phyloP scores from a whole-genome alignment of 2,329 filamentous ascomycete genomes.

The Penicillium sp. region DNA sequence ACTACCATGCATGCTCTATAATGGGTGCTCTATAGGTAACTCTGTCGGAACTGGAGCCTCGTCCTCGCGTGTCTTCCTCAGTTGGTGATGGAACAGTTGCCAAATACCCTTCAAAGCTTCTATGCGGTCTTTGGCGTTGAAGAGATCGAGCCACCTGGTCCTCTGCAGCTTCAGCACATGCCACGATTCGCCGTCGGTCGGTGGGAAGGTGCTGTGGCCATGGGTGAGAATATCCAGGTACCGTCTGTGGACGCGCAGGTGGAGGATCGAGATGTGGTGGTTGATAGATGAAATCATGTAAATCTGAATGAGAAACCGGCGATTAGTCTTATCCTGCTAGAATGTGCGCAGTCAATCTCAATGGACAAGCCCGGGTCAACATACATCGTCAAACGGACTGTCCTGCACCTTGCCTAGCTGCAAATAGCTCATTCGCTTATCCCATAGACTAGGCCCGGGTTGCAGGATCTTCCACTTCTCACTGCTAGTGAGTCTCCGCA shows the following conservation, averaged over 20 bases:
- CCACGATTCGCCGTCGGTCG: constrained; percentile 45
- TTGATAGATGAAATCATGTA: constrained; percentile 63
- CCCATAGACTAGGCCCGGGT: constrained; percentile 55
- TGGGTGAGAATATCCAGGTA: constrained; percentile 57
- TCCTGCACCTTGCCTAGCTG: constrained; percentile 55
- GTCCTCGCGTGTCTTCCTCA: constrained; percentile 31
- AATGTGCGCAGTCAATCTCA: not conserved
- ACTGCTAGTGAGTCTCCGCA: constrained; percentile 46
- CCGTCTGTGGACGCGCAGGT: constrained; percentile 55
- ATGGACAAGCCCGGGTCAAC: constrained; percentile 18
- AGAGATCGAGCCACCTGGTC: constrained; percentile 60
- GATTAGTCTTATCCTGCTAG: not conserved
- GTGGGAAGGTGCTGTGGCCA: constrained; percentile 37
- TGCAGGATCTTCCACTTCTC: constrained; percentile 56
- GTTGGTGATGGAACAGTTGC: constrained; percentile 57
- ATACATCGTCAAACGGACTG: constrained; percentile 55
- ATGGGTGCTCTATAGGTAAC: constrained; percentile 1
- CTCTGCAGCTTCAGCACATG: constrained; percentile 54
- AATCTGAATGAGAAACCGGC: constrained; percentile 43
- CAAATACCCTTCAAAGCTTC: constrained; percentile 59
- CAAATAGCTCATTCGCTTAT: constrained; percentile 55
- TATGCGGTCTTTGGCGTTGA: constrained; percentile 53
- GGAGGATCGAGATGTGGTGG: constrained; percentile 61
- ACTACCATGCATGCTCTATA: not conserved
- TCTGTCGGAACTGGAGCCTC: not conserved